Conservation (phyloP, 176 grass and related monocot species). For the Panicum miliaceum region DNA sequence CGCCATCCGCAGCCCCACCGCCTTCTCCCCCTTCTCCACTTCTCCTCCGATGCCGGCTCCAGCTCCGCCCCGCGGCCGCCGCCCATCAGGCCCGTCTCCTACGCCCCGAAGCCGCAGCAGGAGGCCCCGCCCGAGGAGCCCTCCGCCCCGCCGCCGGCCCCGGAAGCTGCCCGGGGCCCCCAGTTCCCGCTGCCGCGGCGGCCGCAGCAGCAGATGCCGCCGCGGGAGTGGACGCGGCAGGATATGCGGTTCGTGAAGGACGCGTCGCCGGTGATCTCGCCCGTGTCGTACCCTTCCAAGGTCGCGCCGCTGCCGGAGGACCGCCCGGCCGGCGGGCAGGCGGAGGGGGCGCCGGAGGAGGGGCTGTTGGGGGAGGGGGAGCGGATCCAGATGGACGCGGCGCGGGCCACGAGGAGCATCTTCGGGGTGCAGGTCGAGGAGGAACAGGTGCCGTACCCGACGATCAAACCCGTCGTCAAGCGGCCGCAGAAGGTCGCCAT, state of each 20-base stretch:
- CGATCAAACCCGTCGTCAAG: constrained; percentile 66
- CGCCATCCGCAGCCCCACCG: constrained; percentile 24
- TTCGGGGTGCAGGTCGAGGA: constrained; percentile 64
- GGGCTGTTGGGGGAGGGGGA: constrained; percentile 55
- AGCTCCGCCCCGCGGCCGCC: constrained; percentile 21
- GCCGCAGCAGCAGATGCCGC: constrained; percentile 5
- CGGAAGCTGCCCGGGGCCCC: background rate
- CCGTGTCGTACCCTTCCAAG: constrained; percentile 71
- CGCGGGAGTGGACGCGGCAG: constrained; percentile 59
- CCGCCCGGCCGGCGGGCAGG: constrained; percentile 17
- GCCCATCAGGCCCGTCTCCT: constrained; percentile 75
- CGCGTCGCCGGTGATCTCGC: constrained; percentile 52
- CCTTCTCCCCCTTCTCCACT: constrained; percentile 41
- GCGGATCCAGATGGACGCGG: constrained; percentile 56
- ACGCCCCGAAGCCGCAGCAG: constrained; percentile 63
- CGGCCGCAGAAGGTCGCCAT: constrained; percentile 71
- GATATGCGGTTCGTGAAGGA: constrained; percentile 80
- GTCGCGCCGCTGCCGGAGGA: constrained; percentile 83
- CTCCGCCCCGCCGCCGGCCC: background rate
- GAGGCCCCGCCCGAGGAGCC: constrained; percentile 31
- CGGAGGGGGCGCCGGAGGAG: constrained; percentile 29
- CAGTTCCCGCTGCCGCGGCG: constrained; percentile 3
- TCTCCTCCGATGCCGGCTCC: constrained; percentile 52
- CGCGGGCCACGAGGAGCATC: constrained; percentile 41
- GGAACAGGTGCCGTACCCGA: constrained; percentile 72